These are phyloP conservation scores for Blastobotrys terrestris DNA, from an alignment of 805 yeast species.

Conservation along the genomic window DNA sequence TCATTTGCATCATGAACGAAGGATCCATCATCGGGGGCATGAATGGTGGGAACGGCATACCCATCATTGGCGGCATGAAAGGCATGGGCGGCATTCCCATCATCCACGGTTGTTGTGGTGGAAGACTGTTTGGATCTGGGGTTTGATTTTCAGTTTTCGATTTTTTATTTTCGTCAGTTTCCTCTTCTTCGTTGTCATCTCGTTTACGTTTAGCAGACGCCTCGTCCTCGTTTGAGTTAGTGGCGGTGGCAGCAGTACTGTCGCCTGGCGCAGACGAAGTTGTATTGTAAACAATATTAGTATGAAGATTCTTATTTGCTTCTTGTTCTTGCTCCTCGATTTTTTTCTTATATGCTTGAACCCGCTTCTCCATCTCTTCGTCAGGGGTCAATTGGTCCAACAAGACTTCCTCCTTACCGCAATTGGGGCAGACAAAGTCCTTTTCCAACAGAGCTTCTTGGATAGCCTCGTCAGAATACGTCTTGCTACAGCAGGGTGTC, in stretches of 20 bases:
- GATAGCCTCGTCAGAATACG: conserved; percentile 54
- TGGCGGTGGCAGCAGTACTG: background rate
- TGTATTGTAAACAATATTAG: background rate
- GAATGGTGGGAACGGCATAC: conserved; percentile 17
- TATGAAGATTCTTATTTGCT: background rate
- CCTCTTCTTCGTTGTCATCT: conserved; percentile 4
- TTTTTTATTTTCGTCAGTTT: conserved; percentile 3
- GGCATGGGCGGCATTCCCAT: conserved; percentile 18
- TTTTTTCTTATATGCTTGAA: conserved; percentile 38
- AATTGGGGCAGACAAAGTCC: conserved; percentile 88
- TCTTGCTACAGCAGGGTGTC: conserved; percentile 71
- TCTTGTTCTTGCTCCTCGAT: conserved; percentile 5
- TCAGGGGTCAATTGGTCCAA: conserved; percentile 67
- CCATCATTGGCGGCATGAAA: conserved; percentile 25
- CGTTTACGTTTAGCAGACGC: background rate
- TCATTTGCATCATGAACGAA: conserved; percentile 12
- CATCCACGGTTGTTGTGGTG: conserved; percentile 10
- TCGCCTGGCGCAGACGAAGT: background rate
- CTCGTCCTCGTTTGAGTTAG: conserved; percentile 8
- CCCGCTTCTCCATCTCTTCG: conserved; percentile 48
- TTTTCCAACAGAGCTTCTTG: conserved; percentile 65
- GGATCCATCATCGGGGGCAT: conserved; percentile 21
- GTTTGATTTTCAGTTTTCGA: conserved; percentile 5
- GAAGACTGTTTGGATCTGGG: conserved; percentile 3
- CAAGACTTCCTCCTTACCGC: conserved; percentile 65